Evolutionary conservation across 805 yeast species (phyloP), one percentile per base, ranked within the genome.

Genomic region (Starmerella bombi): DNA sequence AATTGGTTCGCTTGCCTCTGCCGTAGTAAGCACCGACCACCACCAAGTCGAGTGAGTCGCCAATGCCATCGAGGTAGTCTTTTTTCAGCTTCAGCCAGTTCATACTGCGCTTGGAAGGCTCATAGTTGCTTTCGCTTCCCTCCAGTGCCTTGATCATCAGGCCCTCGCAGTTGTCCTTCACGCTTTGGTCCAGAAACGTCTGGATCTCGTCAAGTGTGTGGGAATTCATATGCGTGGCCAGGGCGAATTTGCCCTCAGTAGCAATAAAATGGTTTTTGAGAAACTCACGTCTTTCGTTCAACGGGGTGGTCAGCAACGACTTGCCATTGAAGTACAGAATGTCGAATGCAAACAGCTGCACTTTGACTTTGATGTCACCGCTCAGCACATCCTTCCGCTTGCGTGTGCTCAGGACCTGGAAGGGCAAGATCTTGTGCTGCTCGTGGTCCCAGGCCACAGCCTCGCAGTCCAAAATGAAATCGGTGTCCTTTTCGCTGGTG

Each of bases 391-490:
- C 95, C 58, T 91, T 91, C 39, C 97, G 72, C 62, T 91, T 91
- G 59, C 98, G 73, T 0, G 98, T 91, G 1, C 94, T 80, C 37
- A 91, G 64, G 0, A 84, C 80, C 59, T 91, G 98, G 61, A 91
- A 91, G 1, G 98, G 98, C 42, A 91, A 63, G 42, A 91, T 88
- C 58, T 79, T 81, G n/a, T 73, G 59, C 18, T 70, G 67, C 39
- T 70, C 78, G 41, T 77, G 66, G 59, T 88, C 95, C 93, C 94
- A 91, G 0, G 98, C 98, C 7, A 91, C 98, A 6, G 95, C 95
- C 61, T 91, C 98, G 62, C 95, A 81, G 58, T 91, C 98, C 43
- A 91, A 59, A 43, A 91, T 84, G 59, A 88, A 67, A 7, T 81
- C 71, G 1, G 54, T 46, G 9, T 48, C 49, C 14, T 16, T 31